Base-by-base conservation (phyloP, 352 stramenopile species). In the Phytophthora uliginosa region DNA sequence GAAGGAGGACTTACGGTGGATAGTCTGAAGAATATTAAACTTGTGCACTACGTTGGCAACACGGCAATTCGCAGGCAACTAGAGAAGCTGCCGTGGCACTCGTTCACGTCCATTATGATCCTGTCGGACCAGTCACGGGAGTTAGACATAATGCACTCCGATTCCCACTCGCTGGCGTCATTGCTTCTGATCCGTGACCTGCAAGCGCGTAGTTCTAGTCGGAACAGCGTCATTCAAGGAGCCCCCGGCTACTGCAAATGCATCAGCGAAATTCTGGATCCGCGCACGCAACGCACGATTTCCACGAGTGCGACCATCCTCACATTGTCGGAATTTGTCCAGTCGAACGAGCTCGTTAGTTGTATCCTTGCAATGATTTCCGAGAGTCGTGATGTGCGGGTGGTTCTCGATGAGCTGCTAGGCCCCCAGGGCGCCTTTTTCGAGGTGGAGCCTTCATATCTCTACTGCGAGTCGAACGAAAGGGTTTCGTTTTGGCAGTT, bases 291-390 rank as follows among this genome's bases (percentile, higher is more conserved):
- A 69, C 85, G 82, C n/a, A 90, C 92, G 1, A 93, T 96, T 38
- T 84, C 84, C 4, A 90, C 74, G 18, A 92, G 83, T 59, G 64
- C 69, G 24, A 90, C 81, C 0, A 93, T 95, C 28, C 65, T 91
- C 8, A 71, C 74, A 22, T 68, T 92, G 0, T 93, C 85, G 1
- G 86, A 94, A 24, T 96, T 95, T 45, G 91, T 97, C 40, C 88
- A 95, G 78, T 95, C 89, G 26, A 97, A 96, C 67, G 83, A 96
- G 63, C 76, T 96, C 9, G 77, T 97, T 10, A 88, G 76, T 22
- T 88, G 82, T 13, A 92, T 94, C 12, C 76, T 96, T 28, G 90
- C 90, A 0, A 94, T 95, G 85, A 92, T 97, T 20, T 84, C 89
- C 0, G 90, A 97, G 68, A 93, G 90, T 40, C 83, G 87, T 7